Conservation (phyloP, 2,329 filamentous ascomycete species). For the Chlorencoelia australis region DNA sequence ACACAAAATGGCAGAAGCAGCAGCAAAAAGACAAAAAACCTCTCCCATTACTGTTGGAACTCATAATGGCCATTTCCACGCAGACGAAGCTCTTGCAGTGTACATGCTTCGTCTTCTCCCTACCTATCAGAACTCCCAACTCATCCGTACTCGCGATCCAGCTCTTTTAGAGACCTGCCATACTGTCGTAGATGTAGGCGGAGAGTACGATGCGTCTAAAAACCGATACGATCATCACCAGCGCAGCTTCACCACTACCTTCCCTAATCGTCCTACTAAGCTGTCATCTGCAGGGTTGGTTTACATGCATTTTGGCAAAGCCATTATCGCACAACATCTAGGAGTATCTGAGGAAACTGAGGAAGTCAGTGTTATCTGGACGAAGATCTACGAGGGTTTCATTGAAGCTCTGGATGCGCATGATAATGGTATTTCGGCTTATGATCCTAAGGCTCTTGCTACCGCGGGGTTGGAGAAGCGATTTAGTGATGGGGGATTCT, state of each 20-base stretch:
- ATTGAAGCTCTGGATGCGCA: conserved; percentile 95
- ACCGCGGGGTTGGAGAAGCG: conserved; percentile 69
- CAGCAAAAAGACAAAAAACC: conserved; percentile 78
- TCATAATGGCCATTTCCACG: conserved; percentile 97
- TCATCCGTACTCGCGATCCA: conserved; percentile 83
- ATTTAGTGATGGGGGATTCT: conserved; percentile 75
- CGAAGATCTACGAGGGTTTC: conserved; percentile 87
- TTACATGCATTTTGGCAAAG: conserved; percentile 87
- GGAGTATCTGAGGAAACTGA: conserved; percentile 49
- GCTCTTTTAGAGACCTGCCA: conserved; percentile 70
- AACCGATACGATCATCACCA: conserved; percentile 97
- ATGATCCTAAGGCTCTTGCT: conserved; percentile 60
- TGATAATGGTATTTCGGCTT: conserved; percentile 85
- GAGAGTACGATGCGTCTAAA: conserved; percentile 68
- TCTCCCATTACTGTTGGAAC: conserved; percentile 57
- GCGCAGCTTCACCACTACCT: conserved; percentile 76
- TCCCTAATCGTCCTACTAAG: conserved; percentile 76
- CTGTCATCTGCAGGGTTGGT: conserved; percentile 89
- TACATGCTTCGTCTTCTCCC: conserved; percentile 90
- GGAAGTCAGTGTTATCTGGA: conserved; percentile 67
- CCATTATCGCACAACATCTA: conserved; percentile 64
- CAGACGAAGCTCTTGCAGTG: conserved; percentile 93
- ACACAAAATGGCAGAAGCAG: conserved; percentile 57
- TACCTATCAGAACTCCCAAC: conserved; percentile 59
- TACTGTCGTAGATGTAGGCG: conserved; percentile 96